Percentiles rank a stretch among this genome's conserved stretches.
phyloP scores from a whole-genome alignment of 2,329 filamentous ascomycete genomes.

The Chrysoporthe puriensis region DNA sequence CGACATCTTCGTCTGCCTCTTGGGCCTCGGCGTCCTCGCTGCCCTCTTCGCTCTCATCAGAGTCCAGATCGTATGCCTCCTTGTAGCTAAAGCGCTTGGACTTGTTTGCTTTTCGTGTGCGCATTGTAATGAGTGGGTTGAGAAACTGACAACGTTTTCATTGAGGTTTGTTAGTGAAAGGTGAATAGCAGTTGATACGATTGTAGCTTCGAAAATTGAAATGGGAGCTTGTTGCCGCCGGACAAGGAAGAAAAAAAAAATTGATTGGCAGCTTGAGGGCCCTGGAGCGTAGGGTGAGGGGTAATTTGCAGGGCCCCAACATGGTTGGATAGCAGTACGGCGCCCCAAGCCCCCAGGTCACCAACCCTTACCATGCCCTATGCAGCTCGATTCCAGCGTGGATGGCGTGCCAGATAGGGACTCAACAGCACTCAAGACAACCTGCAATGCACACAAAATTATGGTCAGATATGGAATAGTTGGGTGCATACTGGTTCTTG shows the following conservation, averaged over 20 bases:
- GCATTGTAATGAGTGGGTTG: slow-evolving; percentile 10
- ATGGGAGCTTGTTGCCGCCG: not conserved
- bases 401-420: not conserved
- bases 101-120: slow-evolving; percentile 28
- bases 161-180: not conserved
- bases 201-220: not conserved
- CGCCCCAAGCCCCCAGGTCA: too few relatives aligned
- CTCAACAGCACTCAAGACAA: not conserved
- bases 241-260: not conserved
- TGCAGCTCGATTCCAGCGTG: not conserved
- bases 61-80: slow-evolving; percentile 18
- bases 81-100: slow-evolving; percentile 24
- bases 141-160: not conserved
- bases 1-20: slow-evolving; percentile 7
- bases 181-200: not conserved
- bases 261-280: not conserved
- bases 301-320: not conserved
- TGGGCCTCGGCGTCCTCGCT: slow-evolving; percentile 13
- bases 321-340: not conserved
- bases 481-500: not conserved
- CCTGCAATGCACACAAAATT: not conserved
- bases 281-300: not conserved
- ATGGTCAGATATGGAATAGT: not conserved
- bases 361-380: not conserved
- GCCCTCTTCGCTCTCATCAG: slow-evolving; percentile 26